Evolutionary conservation across 805 yeast genomes (phyloP).

Genomic region (Grigorovia transvaalensis): DNA sequence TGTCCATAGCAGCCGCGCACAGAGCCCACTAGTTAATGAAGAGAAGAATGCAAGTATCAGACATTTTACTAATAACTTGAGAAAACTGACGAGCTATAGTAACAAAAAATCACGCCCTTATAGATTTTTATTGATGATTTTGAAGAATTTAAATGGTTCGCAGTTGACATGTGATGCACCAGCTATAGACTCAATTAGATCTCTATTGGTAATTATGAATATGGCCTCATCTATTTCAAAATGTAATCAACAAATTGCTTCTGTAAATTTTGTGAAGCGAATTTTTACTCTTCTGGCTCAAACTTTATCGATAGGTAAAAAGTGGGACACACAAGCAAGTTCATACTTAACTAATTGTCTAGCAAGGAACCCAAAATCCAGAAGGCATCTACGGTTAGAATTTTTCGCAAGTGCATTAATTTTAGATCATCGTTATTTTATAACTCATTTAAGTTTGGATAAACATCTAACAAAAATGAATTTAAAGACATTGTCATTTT

Average conservation of each 20-base stretch:
- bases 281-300: conserved; percentile 6
- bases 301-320: conserved; percentile 11
- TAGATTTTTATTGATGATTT: conserved; percentile 12
- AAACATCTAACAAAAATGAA: conserved; percentile 7
- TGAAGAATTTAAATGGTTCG: conserved; percentile 13
- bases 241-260: conserved; percentile 5
- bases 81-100: conserved; percentile 15
- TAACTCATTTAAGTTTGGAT: conserved; percentile 16
- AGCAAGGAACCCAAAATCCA: conserved; percentile 11
- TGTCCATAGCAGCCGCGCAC: neutral
- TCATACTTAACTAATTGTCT: conserved; percentile 9
- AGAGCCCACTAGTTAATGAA: neutral
- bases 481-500: conserved; percentile 17
- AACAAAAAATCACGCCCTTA: conserved; percentile 3
- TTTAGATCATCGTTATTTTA: conserved; percentile 21
- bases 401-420: conserved; percentile 18
- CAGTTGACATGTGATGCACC: conserved; percentile 11
- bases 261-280: conserved; percentile 7
- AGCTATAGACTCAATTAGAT: conserved; percentile 11
- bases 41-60: conserved; percentile 9
- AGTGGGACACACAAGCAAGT: conserved; percentile 12
- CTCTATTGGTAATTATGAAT: conserved; percentile 7
- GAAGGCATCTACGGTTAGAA: conserved; percentile 16
- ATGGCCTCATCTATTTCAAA: conserved; percentile 9
- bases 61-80: conserved; percentile 19